Conservation (phyloP, 177 flowering plant genomes). For the Vitis hybrid region DNA sequence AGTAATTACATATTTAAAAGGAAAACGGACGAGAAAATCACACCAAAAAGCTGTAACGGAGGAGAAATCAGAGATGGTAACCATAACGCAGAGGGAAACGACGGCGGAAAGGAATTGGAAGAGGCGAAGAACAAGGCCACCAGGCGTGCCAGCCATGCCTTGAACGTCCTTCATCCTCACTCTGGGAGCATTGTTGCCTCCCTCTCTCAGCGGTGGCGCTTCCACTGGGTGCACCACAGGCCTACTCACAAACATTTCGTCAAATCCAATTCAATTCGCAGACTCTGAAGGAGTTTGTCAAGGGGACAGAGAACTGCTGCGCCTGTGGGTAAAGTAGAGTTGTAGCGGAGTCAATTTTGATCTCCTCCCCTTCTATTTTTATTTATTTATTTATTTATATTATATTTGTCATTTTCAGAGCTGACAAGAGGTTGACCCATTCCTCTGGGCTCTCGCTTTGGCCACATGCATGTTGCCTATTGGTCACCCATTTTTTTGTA, state of each 20-base stretch:
- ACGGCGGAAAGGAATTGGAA: slow-evolving; percentile 27
- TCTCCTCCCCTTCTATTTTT: no score
- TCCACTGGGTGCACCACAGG: slow-evolving; percentile 43
- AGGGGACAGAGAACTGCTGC: no score
- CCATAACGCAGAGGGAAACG: slow-evolving; percentile 31
- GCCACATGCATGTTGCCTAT: no score
- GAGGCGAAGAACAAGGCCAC: slow-evolving; percentile 36
- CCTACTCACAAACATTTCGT: slow-evolving; percentile 26
- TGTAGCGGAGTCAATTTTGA: no score
- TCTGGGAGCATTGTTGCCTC: slow-evolving; percentile 9
- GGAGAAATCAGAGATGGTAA: slow-evolving; percentile 32
- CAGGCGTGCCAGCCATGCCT: slow-evolving; percentile 43
- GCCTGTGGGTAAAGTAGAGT: no score
- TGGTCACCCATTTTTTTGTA: no score
- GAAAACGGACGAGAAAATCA: neutral
- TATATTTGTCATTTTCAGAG: no score
- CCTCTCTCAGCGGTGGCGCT: slow-evolving; percentile 29
- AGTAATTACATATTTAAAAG: neutral
- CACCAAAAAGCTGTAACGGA: slow-evolving; percentile 43
- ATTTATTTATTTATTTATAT: no score
- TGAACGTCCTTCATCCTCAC: slow-evolving; percentile 38
- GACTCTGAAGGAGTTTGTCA: neutral
- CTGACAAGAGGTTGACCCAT: no score
- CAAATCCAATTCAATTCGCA: slow-evolving; percentile 7
- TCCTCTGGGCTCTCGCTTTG: no score